Conservation (phyloP, 106 monocot species). For the Vanilla planifolia region DNA sequence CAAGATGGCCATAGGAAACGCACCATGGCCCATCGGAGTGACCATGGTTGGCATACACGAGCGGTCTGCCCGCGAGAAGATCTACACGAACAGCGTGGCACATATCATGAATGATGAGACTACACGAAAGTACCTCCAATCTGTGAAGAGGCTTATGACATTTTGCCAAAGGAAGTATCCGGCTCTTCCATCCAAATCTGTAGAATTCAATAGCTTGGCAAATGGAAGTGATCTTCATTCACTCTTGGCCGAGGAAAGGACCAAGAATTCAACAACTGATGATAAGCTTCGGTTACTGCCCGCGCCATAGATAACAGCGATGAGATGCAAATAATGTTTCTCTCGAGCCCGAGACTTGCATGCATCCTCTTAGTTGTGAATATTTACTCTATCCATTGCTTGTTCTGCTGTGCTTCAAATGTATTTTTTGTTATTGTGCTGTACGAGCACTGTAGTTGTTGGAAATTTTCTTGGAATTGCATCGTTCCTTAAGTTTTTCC, state of each 20-base stretch:
- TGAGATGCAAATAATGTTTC: too few species aligned
- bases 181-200: slow-evolving; percentile 78
- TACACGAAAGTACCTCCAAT: slow-evolving; percentile 90
- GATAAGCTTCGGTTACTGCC: slow-evolving; percentile 70
- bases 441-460: too few species aligned
- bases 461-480: too few species aligned
- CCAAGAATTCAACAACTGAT: slow-evolving; percentile 18
- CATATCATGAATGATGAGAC: slow-evolving; percentile 99
- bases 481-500: too few species aligned
- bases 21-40: slow-evolving; percentile 97
- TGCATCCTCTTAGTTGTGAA: too few species aligned
- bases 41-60: slow-evolving; percentile 99
- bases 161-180: slow-evolving; percentile 83
- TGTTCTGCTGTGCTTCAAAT: too few species aligned
- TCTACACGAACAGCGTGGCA: slow-evolving; percentile 95
- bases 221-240: slow-evolving; percentile 88
- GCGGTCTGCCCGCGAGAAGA: slow-evolving; percentile 95
- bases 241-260: slow-evolving; percentile 50
- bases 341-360: too few species aligned
- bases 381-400: too few species aligned
- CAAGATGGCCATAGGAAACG: slow-evolving; percentile 89
- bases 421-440: too few species aligned
- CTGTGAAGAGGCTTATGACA: slow-evolving; percentile 94
- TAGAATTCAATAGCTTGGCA: slow-evolving; percentile 97
- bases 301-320: slow-evolving; percentile 17